These are phyloP conservation scores for Ananas comosus DNA, from an alignment of 176 grass and related monocot species.

Conservation along the genomic window DNA sequence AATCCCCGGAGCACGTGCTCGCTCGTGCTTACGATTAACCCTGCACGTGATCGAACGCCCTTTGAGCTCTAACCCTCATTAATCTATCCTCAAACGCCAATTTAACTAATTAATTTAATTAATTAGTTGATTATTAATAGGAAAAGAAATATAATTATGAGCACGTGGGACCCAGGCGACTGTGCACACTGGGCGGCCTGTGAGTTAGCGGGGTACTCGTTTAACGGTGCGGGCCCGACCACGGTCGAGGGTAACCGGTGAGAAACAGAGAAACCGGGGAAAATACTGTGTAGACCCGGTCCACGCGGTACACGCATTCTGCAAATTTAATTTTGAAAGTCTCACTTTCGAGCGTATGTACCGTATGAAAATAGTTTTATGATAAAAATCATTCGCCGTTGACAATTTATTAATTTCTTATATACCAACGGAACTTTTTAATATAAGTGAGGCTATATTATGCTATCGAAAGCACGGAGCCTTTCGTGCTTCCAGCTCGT, in stretches of 20 bases:
- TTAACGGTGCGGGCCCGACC: background rate
- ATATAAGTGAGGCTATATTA: too few relatives aligned
- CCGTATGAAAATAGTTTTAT: too few relatives aligned
- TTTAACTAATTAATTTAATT: constrained; percentile 31
- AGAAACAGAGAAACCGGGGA: background rate
- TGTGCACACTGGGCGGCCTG: background rate
- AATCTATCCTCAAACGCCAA: constrained; percentile 4
- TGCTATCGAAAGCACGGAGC: too few relatives aligned
- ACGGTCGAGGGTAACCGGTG: background rate
- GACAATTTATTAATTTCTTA: too few relatives aligned
- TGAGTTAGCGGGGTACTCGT: background rate
- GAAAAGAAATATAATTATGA: background rate
- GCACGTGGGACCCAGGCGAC: background rate
- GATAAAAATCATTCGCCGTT: too few relatives aligned
- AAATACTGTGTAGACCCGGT: too few relatives aligned
- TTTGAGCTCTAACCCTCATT: constrained; percentile 5
- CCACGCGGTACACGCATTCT: too few relatives aligned
- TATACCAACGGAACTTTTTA: too few relatives aligned
- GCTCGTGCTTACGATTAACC: constrained; percentile 46
- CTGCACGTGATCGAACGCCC: constrained; percentile 38
- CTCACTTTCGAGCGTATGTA: too few relatives aligned
- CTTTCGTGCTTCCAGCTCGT: too few relatives aligned
- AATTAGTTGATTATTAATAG: constrained; percentile 1
- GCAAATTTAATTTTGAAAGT: too few relatives aligned
- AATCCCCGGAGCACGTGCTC: constrained; percentile 59